These are phyloP conservation scores for Pseudopyricularia javanii DNA, from an alignment of 2,329 filamentous ascomycete genomes.

Conservation along the genomic window DNA sequence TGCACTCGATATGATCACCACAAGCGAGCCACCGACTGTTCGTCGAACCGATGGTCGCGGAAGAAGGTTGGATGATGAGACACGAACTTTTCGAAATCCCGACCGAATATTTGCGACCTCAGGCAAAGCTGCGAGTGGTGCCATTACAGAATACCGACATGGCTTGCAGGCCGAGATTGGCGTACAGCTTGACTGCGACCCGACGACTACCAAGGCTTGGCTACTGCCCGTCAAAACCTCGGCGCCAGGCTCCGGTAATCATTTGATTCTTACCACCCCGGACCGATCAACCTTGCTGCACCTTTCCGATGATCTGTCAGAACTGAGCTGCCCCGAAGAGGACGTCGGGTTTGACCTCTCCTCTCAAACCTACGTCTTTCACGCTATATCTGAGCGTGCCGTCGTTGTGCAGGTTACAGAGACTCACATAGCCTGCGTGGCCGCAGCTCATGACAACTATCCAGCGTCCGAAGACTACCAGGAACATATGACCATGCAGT, in stretches of 20 bases:
- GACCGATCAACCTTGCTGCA: conserved; percentile 34
- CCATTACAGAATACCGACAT: conserved; percentile 55
- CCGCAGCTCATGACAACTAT: not conserved
- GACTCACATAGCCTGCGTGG: conserved; percentile 20
- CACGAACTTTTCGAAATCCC: conserved; percentile 10
- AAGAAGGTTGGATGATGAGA: not conserved
- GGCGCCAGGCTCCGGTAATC: conserved; percentile 16
- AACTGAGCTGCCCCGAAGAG: conserved; percentile 29
- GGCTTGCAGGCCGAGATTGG: conserved; percentile 59
- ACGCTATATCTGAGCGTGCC: conserved; percentile 11
- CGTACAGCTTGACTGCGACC: conserved; percentile 37
- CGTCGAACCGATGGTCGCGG: not conserved
- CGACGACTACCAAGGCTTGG: conserved; percentile 40
- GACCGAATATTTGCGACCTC: conserved; percentile 56
- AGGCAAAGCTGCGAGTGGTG: conserved; percentile 48
- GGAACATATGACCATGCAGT: not conserved
- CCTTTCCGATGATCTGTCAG: conserved; percentile 33
- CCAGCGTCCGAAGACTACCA: not conserved
- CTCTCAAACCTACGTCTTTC: conserved; percentile 27
- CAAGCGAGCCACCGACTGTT: conserved; percentile 16
- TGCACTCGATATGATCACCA: conserved; percentile 41
- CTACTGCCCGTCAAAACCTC: conserved; percentile 23
- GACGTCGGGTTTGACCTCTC: conserved; percentile 35
- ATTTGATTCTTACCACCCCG: conserved; percentile 35
- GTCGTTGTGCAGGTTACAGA: conserved; percentile 43